Evolutionary conservation across 495 filamentous ascomycete genomes (phyloP), one percentile per base, ranked within the genome.

Genomic region (Xanthoparmelia taractica): DNA sequence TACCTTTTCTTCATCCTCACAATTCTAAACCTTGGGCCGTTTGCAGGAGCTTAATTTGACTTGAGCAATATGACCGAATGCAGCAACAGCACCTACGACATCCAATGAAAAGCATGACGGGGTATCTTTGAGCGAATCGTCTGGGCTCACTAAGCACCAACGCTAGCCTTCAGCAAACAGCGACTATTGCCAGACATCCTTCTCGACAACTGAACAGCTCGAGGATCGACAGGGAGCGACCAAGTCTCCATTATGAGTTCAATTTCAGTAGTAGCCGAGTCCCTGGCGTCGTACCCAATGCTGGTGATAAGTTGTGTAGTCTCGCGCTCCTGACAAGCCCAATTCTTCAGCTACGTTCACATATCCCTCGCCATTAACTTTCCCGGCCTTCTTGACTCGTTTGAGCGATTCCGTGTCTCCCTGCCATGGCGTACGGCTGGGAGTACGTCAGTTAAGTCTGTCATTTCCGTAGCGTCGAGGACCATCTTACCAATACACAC

Each of bases 291-390:
- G 65, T 63, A 71, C 75, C 77, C 76, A 79, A 17, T 55, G 69
- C 68, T 62, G 73, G 67, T 77, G 72, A 71, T 80, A 81, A 8
- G 72, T 73, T 37, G 78, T 78, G 71, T 69, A 76, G 37, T 79
- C 83, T 71, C 85, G 76, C 65, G 69, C 41, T 6, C 75, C 68
- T 57, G 81, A 84, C 60, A 89, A 75, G 3, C 86, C 87, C 40
- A 89, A 73, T 66, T 87, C 78, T 4, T 71, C 69, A 6, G 82
- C 87, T 20, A 90, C 80, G 69, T 89, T 89, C 33, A 87, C 71
- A 67, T 89, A 90, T 10, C 87, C 87, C 23, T 87, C 86, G 15
- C 61, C 66, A 41, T 74, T 78, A n/a, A 70, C 18, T 41, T 65
- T 63, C 18, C 77, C 80, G 0, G 58, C 71, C 17, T 70, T 75